phyloP scores from a whole-genome alignment of 371 early-diverging fungal species.

The Rhizopus stolonifer region DNA sequence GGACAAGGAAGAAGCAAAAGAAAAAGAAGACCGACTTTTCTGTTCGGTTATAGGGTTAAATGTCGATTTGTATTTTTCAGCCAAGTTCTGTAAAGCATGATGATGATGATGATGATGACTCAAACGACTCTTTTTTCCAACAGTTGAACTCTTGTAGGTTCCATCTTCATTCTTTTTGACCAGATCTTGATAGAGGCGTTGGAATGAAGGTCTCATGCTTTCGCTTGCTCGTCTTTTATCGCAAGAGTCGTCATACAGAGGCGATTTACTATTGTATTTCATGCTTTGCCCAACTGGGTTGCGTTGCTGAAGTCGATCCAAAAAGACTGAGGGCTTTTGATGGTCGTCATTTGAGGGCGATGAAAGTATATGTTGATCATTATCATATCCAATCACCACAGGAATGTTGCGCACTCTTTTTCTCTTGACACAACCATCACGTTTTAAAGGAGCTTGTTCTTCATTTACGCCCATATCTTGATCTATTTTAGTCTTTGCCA shows the following conservation, averaged over 20 bases:
- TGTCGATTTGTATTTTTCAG: neutral
- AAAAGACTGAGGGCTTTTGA: constrained; percentile 14
- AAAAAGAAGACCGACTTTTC: constrained; percentile 18
- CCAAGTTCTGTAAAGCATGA: neutral
- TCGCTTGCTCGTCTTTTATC: neutral
- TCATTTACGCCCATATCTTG: too few species aligned
- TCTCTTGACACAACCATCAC: neutral
- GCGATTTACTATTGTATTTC: neutral
- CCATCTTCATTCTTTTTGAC: too few species aligned
- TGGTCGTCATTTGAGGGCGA: too few species aligned
- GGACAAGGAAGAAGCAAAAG: constrained; percentile 18
- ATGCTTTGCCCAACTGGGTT: neutral
- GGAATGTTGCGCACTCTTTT: neutral
- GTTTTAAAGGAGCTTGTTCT: too few species aligned
- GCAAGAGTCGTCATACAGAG: neutral
- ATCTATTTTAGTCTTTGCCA: too few species aligned
- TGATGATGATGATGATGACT: neutral
- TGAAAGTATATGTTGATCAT: too few species aligned
- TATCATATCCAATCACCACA: neutral
- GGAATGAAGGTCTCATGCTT: too few species aligned
- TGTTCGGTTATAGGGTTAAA: neutral
- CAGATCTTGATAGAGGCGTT: too few species aligned
- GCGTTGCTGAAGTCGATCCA: constrained; percentile 10
- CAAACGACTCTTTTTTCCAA: neutral
- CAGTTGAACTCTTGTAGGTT: neutral